Conservation (phyloP, 176 grass and related monocot species). For the Panicum miliaceum region DNA sequence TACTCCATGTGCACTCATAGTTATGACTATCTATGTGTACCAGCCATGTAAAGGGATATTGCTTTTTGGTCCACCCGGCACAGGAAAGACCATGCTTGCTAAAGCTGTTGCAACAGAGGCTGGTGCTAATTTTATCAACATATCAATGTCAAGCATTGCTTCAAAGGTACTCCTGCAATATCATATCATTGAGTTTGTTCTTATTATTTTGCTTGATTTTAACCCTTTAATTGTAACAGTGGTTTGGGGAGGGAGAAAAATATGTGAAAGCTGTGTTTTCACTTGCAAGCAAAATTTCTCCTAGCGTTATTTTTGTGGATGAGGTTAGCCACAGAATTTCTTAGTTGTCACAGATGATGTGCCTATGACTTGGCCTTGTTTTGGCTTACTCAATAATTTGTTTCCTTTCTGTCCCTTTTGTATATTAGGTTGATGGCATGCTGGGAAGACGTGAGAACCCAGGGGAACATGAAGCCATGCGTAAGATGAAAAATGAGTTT, state of each 20-base stretch:
- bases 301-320: slow-evolving; percentile 96
- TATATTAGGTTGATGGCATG: slow-evolving; percentile 87
- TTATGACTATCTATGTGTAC: slow-evolving; percentile 33
- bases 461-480: slow-evolving; percentile 98
- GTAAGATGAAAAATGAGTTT: slow-evolving; percentile 99
- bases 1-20: slow-evolving; percentile 27
- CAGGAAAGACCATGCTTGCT: slow-evolving; percentile 99
- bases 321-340: slow-evolving; percentile 67
- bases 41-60: slow-evolving; percentile 98
- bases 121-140: slow-evolving; percentile 98
- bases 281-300: slow-evolving; percentile 97
- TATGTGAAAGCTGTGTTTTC: slow-evolving; percentile 98
- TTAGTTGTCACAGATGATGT: slow-evolving; percentile 25
- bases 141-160: slow-evolving; percentile 98
- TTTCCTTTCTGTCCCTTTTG: slow-evolving; percentile 2
- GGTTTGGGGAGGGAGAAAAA: slow-evolving; percentile 99
- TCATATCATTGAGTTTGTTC: slow-evolving; percentile 35
- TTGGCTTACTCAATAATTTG: neutral
- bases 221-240: slow-evolving; percentile 63
- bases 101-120: slow-evolving; percentile 99
- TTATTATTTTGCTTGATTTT: slow-evolving; percentile 44
- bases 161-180: slow-evolving; percentile 70
- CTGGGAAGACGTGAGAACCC: slow-evolving; percentile 96
- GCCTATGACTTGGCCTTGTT: slow-evolving; percentile 18
- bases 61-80: slow-evolving; percentile 96